Base-by-base conservation (phyloP, 106 monocot genomes). In the Apostasia shenzhenica region DNA sequence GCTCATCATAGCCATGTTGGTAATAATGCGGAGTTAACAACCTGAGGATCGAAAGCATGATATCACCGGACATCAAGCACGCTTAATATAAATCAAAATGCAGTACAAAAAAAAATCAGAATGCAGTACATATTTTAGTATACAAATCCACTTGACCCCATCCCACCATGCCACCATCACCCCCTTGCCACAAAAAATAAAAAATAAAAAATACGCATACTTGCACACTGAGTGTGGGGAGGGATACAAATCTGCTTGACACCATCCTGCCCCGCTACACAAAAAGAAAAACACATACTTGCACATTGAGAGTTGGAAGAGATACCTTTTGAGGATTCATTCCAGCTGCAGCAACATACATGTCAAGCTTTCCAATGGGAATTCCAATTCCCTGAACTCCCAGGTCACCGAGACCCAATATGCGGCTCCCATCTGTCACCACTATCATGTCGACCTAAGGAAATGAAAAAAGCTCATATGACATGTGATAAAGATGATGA, bases 341-440 rank as follows among this genome's bases (percentile, higher is more conserved):
- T 37, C 99, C 99, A 74, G 99, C 99, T 78, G 99, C 99, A 60
- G 99, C 99, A 75, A 99, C 99, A 84, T 99, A 99, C 74, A 99
- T 85, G 71, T 99, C 99, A 70, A 99, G 99, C 72, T 99, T 99
- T 61, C 99, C 99, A 70, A 99, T 99, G 3, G 99, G 99, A 76
- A 99, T 99, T 65, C 99, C 99, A 65, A 99, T 99, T 68, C 99
- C 99, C 66, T 99, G 99, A 81, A 99, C 99, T 64, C 99, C 99
- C 80, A 99, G 93, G 69, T 99, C 99, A 58, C 99, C 99, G 59
- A 99, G 81, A 8, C 99, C 99, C 58, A 99, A 80, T 78, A 99
- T 99, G 38, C 99, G 92, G 74, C 92, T 93, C 48, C 99, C 99
- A 85, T 99, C 99, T 72, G 99, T 99, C 59, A 99, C 72, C 45